These are phyloP conservation scores for Solanum paucissectum DNA, from an alignment of 257 asterid species.

Conservation along the genomic window DNA sequence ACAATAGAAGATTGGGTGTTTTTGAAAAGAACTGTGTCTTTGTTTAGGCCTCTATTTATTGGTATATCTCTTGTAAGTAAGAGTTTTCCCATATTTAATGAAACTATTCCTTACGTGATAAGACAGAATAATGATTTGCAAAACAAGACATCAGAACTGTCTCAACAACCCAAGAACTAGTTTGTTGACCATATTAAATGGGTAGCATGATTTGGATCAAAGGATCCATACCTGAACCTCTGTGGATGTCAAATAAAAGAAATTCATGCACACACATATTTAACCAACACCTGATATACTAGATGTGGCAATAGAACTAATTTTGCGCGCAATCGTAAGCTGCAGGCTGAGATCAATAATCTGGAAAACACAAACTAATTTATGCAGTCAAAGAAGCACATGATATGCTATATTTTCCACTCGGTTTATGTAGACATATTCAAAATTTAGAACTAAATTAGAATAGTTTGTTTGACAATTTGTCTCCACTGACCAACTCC, in stretches of 20 bases:
- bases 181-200: not conserved
- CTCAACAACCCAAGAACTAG: not conserved
- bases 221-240: not conserved
- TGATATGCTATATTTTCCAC: not conserved
- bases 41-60: not conserved
- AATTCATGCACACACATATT: not conserved
- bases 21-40: not conserved
- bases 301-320: not conserved
- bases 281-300: not conserved
- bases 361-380: not conserved
- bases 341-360: not conserved
- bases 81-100: not conserved
- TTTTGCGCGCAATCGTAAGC: not conserved
- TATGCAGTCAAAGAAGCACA: not conserved
- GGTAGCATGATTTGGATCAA: not conserved
- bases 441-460: not conserved
- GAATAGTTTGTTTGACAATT: not conserved
- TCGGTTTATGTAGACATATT: not conserved
- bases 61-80: not conserved
- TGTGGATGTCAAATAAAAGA: not conserved
- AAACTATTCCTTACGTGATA: not conserved
- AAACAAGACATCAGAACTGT: not conserved
- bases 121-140: not conserved
- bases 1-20: not conserved
- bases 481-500: not conserved